These are phyloP conservation scores for Avena eriantha DNA, from an alignment of 176 grass and related monocot genomes.

Conservation along the genomic window DNA sequence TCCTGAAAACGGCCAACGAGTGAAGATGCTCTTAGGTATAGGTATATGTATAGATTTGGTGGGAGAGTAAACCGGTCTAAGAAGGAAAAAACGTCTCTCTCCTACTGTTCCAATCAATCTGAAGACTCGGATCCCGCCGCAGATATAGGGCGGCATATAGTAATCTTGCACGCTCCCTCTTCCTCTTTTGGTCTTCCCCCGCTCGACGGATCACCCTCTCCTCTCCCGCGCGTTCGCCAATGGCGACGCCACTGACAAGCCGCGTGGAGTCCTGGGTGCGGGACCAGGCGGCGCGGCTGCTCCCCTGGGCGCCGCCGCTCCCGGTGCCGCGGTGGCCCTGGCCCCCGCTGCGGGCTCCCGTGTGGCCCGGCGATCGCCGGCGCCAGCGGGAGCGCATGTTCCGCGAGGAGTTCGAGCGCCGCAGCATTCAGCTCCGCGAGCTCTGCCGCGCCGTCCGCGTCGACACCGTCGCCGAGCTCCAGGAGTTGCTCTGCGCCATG, in stretches of 20 bases:
- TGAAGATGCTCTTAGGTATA: too few species aligned
- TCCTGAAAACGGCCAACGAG: too few species aligned
- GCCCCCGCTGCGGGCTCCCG: slow-evolving; percentile 44
- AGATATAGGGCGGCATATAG: slow-evolving; percentile 36
- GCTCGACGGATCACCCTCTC: slow-evolving; percentile 37
- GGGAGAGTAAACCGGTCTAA: too few species aligned
- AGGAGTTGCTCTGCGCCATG: slow-evolving; percentile 92
- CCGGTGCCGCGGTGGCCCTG: slow-evolving; percentile 47
- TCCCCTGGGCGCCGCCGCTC: slow-evolving; percentile 44
- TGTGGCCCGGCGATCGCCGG: slow-evolving; percentile 47
- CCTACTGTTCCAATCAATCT: background rate
- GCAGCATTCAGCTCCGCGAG: slow-evolving; percentile 56
- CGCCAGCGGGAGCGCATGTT: slow-evolving; percentile 66
- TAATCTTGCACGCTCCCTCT: slow-evolving; percentile 32
- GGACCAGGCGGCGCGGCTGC: slow-evolving; percentile 61
- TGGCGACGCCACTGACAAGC: slow-evolving; percentile 59
- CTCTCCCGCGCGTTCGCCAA: slow-evolving; percentile 31
- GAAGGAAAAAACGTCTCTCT: background rate
- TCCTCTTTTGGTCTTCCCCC: background rate
- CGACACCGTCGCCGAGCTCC: slow-evolving; percentile 80
- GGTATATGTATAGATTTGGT: too few species aligned
- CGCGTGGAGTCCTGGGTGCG: slow-evolving; percentile 78
- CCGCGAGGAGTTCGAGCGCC: slow-evolving; percentile 70
- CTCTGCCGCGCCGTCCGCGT: slow-evolving; percentile 78
- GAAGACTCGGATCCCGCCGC: slow-evolving; percentile 22